phyloP scores from a whole-genome alignment of 208 protist genomes.

The Herpetomonas samuelpessoai region DNA sequence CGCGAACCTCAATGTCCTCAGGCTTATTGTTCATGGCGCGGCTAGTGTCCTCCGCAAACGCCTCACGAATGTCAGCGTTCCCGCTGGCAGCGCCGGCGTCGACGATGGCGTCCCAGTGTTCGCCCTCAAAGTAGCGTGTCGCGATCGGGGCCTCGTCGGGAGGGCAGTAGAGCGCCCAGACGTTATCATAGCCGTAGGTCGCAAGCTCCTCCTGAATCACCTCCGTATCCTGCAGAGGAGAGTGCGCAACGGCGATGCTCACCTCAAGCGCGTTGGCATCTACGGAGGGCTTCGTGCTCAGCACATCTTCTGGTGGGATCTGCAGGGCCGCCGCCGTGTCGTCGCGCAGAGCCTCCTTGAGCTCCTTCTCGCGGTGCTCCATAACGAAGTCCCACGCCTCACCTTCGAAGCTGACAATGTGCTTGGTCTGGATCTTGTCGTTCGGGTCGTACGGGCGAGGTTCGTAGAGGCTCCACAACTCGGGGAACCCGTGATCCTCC shows the following conservation, averaged over 20 bases:
- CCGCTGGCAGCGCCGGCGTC: slow-evolving; percentile 6
- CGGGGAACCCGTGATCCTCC: slow-evolving; percentile 24
- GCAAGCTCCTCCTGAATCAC: slow-evolving; percentile 42
- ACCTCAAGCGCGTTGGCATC: slow-evolving; percentile 15
- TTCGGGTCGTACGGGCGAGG: slow-evolving; percentile 33
- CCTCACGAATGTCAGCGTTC: slow-evolving; percentile 14
- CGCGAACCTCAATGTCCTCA: slow-evolving; percentile 25
- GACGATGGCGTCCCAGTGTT: slow-evolving; percentile 35
- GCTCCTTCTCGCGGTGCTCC: slow-evolving; percentile 11
- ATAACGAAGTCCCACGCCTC: slow-evolving; percentile 48
- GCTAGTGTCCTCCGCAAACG: slow-evolving; percentile 45
- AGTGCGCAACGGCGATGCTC: slow-evolving; percentile 25
- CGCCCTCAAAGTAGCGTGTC: slow-evolving; percentile 27
- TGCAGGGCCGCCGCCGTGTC: slow-evolving; percentile 36
- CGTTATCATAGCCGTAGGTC: slow-evolving; percentile 26
- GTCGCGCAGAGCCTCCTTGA: slow-evolving; percentile 29
- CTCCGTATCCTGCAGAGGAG: slow-evolving; percentile 32
- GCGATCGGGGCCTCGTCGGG: slow-evolving; percentile 14
- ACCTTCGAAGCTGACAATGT: slow-evolving; percentile 55
- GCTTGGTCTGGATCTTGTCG: slow-evolving; percentile 29
- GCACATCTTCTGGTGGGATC: slow-evolving; percentile 22
- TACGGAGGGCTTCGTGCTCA: slow-evolving; percentile 16
- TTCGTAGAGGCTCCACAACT: slow-evolving; percentile 42
- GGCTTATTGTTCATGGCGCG: slow-evolving; percentile 16
- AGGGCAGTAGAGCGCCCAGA: slow-evolving; percentile 55